phyloP scores from a whole-genome alignment of 176 grass and related monocot genomes.

The Eremochloa ophiuroides region DNA sequence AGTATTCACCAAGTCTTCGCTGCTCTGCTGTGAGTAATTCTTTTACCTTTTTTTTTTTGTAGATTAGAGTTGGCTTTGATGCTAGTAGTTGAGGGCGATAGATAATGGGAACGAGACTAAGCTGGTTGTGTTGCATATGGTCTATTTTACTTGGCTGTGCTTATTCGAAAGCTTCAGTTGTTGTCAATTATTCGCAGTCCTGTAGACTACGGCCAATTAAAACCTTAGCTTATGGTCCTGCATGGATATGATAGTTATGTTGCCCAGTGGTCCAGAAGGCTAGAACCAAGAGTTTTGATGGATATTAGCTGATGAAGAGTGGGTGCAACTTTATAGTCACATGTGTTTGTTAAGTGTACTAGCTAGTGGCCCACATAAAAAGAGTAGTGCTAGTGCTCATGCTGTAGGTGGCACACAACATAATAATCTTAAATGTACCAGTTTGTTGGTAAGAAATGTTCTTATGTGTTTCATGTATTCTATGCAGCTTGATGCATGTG shows the following conservation, averaged over 20 bases:
- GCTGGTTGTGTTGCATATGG: neutral
- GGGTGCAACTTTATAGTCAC: constrained; percentile 28
- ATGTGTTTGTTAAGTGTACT: constrained; percentile 36
- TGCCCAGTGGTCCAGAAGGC: constrained; percentile 22
- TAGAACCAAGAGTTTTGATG: constrained; percentile 29
- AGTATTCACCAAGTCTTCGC: constrained; percentile 80
- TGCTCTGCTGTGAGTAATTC: constrained; percentile 73
- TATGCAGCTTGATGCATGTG: constrained; percentile 93
- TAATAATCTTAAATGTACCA: neutral
- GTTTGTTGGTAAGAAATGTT: neutral
- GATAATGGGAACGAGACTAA: neutral
- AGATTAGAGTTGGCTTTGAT: neutral
- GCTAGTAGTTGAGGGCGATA: constrained; percentile 11
- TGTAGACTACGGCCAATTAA: neutral
- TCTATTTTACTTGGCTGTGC: neutral
- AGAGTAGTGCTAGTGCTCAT: constrained; percentile 1
- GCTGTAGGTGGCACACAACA: constrained; percentile 22
- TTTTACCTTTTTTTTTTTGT: neutral
- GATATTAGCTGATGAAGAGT: constrained; percentile 21
- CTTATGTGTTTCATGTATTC: constrained; percentile 19
- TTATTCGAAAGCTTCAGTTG: neutral
- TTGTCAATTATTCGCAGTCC: neutral
- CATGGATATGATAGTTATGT: constrained; percentile 22
- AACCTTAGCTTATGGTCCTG: constrained; percentile 19
- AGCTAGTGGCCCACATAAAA: constrained; percentile 25